These are phyloP conservation scores for Mycena vitilis DNA, from an alignment of 768 basidiomycete species.

Conservation along the genomic window DNA sequence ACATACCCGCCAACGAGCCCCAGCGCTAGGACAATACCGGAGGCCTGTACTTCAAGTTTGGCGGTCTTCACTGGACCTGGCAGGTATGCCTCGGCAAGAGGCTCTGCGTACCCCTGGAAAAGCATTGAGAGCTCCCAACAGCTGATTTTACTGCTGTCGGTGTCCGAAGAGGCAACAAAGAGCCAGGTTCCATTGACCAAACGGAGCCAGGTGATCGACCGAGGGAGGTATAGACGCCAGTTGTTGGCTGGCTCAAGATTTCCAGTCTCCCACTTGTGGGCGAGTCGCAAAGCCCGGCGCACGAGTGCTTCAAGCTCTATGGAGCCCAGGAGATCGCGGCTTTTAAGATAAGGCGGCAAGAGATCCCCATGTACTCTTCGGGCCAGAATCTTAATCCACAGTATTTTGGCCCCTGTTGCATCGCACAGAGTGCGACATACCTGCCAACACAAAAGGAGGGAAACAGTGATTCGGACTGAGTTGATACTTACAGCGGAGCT, in stretches of 20 bases:
- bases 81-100: conserved; percentile 21
- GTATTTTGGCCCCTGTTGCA: neutral
- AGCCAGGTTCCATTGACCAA: conserved; percentile 19
- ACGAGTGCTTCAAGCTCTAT: neutral
- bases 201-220: conserved; percentile 32
- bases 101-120: conserved; percentile 7
- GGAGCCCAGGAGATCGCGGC: neutral
- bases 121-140: conserved; percentile 30
- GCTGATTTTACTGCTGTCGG: conserved; percentile 18
- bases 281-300: neutral
- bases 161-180: conserved; percentile 28
- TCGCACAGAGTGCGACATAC: neutral
- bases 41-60: conserved; percentile 19
- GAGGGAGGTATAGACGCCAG: conserved; percentile 18
- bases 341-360: neutral
- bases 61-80: conserved; percentile 27
- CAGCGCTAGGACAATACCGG: conserved; percentile 23
- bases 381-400: conserved; percentile 3
- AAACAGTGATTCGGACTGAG: too few relatives aligned
- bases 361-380: neutral
- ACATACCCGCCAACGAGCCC: conserved; percentile 18
- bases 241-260: neutral
- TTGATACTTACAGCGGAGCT: too few relatives aligned
- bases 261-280: neutral
- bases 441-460: too few relatives aligned